phyloP scores from a whole-genome alignment of 495 filamentous ascomycete genomes.

The Halenospora varia region DNA sequence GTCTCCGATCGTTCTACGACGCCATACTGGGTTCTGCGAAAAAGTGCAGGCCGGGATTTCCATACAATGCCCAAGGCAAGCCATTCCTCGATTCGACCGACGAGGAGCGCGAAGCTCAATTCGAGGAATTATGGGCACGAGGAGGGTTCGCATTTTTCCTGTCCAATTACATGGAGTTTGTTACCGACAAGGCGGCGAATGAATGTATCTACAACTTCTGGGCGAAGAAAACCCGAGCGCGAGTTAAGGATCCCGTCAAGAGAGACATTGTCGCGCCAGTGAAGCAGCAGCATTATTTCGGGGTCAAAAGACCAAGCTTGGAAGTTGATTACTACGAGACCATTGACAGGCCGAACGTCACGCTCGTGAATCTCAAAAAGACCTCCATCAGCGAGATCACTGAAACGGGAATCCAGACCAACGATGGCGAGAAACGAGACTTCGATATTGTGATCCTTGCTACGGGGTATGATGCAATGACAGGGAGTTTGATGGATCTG shows the following conservation, averaged over 20 bases:
- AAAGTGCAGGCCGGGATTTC: too few species aligned
- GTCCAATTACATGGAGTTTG: constrained; percentile 44
- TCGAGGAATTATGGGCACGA: constrained; percentile 39
- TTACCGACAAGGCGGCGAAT: constrained; percentile 44
- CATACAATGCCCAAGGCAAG: too few species aligned
- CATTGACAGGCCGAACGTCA: constrained; percentile 44
- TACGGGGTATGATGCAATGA: constrained; percentile 53
- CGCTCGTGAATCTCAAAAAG: constrained; percentile 43
- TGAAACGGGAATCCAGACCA: constrained; percentile 38
- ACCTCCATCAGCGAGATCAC: constrained; percentile 38
- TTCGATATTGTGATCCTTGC: constrained; percentile 51
- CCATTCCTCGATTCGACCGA: constrained; percentile 44
- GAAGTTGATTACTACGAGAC: constrained; percentile 51
- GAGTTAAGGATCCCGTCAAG: constrained; percentile 43
- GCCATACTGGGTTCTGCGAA: too few species aligned
- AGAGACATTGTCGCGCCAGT: constrained; percentile 46
- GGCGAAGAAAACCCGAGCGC: constrained; percentile 36
- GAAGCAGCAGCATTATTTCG: constrained; percentile 40
- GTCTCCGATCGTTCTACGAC: constrained; percentile 36
- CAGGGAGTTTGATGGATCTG: constrained; percentile 47
- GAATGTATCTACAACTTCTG: constrained; percentile 38
- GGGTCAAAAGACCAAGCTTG: constrained; percentile 42
- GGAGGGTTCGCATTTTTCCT: constrained; percentile 52
- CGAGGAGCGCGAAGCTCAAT: constrained; percentile 44
- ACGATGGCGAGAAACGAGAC: constrained; percentile 38